Evolutionary conservation across 2,329 filamentous ascomycete species (phyloP), one percentile per base, ranked within the genome.

Genomic region (Talaromyces marneffei): DNA sequence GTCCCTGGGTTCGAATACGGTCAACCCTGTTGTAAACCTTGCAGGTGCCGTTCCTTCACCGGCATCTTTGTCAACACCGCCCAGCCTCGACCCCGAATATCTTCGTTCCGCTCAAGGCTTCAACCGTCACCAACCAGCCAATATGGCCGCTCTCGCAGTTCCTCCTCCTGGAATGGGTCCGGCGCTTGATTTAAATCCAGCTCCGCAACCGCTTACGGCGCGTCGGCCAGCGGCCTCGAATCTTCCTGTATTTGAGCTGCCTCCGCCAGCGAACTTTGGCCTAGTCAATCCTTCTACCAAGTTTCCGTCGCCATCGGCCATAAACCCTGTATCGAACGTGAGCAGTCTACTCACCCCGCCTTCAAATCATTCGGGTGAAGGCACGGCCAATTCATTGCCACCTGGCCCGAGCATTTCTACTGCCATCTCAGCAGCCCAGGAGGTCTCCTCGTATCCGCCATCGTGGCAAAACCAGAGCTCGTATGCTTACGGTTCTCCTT

Each of bases 181-280:
- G 72, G 80, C 81, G 71, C 76, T 84, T 71, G 84, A 87, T 74
- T 82, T 87, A 78, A 60, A 59, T 37, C 81, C 81, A 74, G 79
- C 81, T 69, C 81, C 83, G 68, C 80, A 83, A 71, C 88, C 87
- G 78, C 86, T 92, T 72, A 85, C 87, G 67, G 82, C 87, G 74
- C 84, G 89, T 70, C 85, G 88, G 74, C 84, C 86, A 70, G 87
- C 87, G 70, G 85, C 88, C 64, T 85, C 84, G 62, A 83, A 83
- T 68, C 82, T 92, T 64, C 87, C 88, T 62, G 83, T 77, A 66
- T 90, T 90, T 71, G 85, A 89, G 70, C 83, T 91, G 56, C 85
- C 85, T 65, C 85, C 87, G 59, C 85, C 86, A 66, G 75, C 73
- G 2, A 69, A 74, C 65, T 64, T 78, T 72, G 74, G 69, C 73